Evolutionary conservation across 768 basidiomycete species (phyloP), one percentile per base, ranked within the genome.

Genomic region (Lentinula sp.): DNA sequence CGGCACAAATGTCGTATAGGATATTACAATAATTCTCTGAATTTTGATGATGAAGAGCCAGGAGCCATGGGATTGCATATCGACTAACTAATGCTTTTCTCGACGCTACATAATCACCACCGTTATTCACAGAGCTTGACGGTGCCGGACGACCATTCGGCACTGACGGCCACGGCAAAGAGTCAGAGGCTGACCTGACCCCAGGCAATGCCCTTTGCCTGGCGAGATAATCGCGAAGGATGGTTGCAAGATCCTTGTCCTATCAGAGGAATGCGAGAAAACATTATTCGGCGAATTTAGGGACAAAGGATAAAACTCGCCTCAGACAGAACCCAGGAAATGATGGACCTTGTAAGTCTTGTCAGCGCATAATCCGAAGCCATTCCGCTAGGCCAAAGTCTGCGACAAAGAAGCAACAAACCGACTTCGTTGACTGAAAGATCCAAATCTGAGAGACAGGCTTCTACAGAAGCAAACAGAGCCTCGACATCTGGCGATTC

Each of bases 311-410:
- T 52, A 41, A 16, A 59, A 50, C 16, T 60, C 63, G 90, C 91
- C 78, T 93, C 90, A 4, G 83, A 78, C 55, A 91, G 72, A 45
- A 93, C 83, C 92, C 92, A 94, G 16, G 72, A 73, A 6, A 92
- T 63, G 1, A 91, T 74, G 16, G 76, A 76, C 55, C 78, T 77
- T 8, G 84, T 77, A 33, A 93, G 75, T 50, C 90, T 76, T 57
- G 79, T 81, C 53, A 88, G 70, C 1, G 85, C 86, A 69, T 91
- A 91, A 39, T 86, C 84, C 13, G 91, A 87, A 45, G 84, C 79
- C 70, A 91, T 77, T 15, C 85, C 81, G 63, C 83, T 87, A 0
- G 91, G 91, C 86, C 86, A 91, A 63, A 90, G 83, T 66, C 85
- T 80, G 59, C 85, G 79, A 5, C 77, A 74, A n/a, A 94, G 74